Evolutionary conservation across 352 stramenopile genomes (phyloP), one percentile per base, ranked within the genome.

Genomic region (Salisapilia sapeloensis): DNA sequence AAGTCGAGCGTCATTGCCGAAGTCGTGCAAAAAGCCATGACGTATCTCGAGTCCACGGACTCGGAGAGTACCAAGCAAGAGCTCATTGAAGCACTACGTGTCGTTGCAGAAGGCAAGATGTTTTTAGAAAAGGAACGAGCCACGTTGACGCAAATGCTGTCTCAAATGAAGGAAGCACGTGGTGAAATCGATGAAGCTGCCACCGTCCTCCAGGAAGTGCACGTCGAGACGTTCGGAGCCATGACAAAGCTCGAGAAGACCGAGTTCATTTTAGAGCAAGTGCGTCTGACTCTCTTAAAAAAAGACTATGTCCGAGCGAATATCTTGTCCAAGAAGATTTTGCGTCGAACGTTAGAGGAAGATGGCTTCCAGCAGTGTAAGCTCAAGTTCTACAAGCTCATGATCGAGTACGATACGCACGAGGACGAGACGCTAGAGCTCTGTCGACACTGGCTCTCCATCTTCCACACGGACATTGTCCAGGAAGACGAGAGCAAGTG

Each of bases 181-280:
- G 93, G 93, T 4, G 74, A 97, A 50, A 83, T 98, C 28, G 71
- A 78, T 31, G 67, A 74, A 27, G 94, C 95, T 4, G 86, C 87
- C 5, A 91, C 93, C 27, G 91, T 97, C 24, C 57, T 99, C 14
- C 94, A 98, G 56, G 93, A 98, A 46, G 93, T 98, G 33, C 89
- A 97, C 33, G 72, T 98, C 0, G 95, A 99, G 69, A 99, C 95
- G 7, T 98, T 97, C 56, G 94, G 92, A 24, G 87, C 86, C n/a
- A 86, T 99, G 53, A 96, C 85, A 18, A 98, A 97, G 63, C 63
- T 96, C 20, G 93, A 98, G 57, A 99, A 99, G 60, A 83, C 94
- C 9, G 92, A 98, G 56, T 99, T 96, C 58, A 98, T 99, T 47
- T 58, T 98, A 21, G 92, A 99, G 53, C 91, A 98, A 60, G 92